Evolutionary conservation across 1,284 basidiomycete genomes (phyloP), one percentile per base, ranked within the genome.

Genomic region (Phellopilus nigrolimitatus): DNA sequence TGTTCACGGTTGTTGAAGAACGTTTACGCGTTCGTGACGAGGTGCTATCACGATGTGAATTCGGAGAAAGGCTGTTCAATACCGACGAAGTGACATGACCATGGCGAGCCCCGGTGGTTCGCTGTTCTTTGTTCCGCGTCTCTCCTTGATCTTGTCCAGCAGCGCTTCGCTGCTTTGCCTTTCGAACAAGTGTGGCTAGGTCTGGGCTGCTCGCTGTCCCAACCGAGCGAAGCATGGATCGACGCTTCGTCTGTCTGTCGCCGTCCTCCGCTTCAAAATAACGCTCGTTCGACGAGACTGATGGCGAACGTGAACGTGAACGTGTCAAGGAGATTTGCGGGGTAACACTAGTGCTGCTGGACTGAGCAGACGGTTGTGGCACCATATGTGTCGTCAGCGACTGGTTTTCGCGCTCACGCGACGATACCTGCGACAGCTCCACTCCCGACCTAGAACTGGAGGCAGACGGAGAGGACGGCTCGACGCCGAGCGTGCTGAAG

Each of bases 151-250:
- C 34, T 5, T 45, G 49, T 2, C 31, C 49, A 13, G 51, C 51
- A 4, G 44, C 73, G 30, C 79, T 79, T 42, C 76, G 73, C 60
- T 86, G 84, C 66, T 83, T 88, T 30, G 86, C 83, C 68, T 91
- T 91, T 56, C 84, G 77, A 47, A 92, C 69, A 50, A 94, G 73
- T 2, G 88, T 91, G 3, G 88, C 87, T 21, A 95, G 74, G 67
- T 95, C 91, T 21, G 92, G 91, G 60, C 87, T 91, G 59, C 87
- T 90, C 21, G 90, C 87, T 1, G 89, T 92, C 43, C 91, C 91
- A 5, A 86, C 74, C n/a, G 87, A 84, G 54, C 91, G 78, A 66
- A 91, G 92, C 70, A 94, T 80, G 57, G 87, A 90, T 47, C 90
- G 77, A 37, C 89, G 79, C 66, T 88, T 88, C 17, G 80, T 79